phyloP scores from a whole-genome alignment of 768 basidiomycete genomes.

The Mycena indigotica region DNA sequence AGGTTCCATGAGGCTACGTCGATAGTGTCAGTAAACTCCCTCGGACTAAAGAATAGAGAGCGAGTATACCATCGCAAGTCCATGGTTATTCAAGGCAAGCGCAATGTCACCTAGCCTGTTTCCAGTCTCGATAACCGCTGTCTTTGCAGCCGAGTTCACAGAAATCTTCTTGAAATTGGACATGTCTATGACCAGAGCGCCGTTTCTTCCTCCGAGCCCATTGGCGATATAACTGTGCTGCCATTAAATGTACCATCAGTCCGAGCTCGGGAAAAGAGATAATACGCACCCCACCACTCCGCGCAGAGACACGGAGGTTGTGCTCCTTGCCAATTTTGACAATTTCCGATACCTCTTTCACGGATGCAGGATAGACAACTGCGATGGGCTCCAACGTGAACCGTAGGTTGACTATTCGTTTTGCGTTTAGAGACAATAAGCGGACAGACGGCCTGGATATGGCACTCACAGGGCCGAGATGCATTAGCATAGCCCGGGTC shows the following conservation, averaged over 20 bases:
- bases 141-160: conserved; percentile 31
- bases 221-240: conserved; percentile 49
- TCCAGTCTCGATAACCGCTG: conserved; percentile 41
- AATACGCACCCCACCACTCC: conserved; percentile 28
- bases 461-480: conserved; percentile 22
- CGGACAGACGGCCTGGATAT: background rate
- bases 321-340: conserved; percentile 24
- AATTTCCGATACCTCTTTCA: conserved; percentile 22
- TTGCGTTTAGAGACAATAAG: background rate
- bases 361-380: conserved; percentile 23
- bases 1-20: conserved; percentile 42
- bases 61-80: conserved; percentile 30
- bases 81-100: conserved; percentile 35
- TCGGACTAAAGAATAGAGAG: background rate
- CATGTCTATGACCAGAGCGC: conserved; percentile 45
- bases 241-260: background rate
- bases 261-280: background rate
- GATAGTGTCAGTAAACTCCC: background rate
- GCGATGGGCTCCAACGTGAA: conserved; percentile 26
- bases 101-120: conserved; percentile 43
- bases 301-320: conserved; percentile 23
- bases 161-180: conserved; percentile 36
- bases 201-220: conserved; percentile 43
- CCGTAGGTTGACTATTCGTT: conserved; percentile 26
- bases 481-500: conserved; percentile 28